phyloP scores from a whole-genome alignment of 179 eudicot genomes.

The Beta macrorhiza region DNA sequence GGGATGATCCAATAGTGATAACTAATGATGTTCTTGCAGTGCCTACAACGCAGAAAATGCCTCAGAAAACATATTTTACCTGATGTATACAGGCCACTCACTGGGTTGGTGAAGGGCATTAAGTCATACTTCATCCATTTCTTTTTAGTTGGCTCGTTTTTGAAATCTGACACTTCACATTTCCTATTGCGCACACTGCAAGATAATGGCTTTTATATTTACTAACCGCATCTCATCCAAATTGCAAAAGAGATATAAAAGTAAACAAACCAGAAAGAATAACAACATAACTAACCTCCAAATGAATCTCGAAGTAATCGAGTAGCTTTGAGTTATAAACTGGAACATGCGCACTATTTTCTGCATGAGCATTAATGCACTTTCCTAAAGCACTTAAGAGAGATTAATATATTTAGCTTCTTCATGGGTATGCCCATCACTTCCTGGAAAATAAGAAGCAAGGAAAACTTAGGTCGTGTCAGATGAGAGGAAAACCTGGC shows the following conservation, averaged over 20 bases:
- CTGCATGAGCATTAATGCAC: conserved; percentile 95
- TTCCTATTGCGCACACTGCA: neutral
- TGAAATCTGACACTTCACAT: too few relatives aligned
- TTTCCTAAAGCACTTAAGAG: conserved; percentile 91
- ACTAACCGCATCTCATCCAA: neutral
- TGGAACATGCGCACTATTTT: conserved; percentile 87
- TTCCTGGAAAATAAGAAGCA: conserved; percentile 47
- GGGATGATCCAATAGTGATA: conserved; percentile 89
- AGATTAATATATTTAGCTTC: conserved; percentile 96
- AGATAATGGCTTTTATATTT: neutral
- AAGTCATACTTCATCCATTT: neutral
- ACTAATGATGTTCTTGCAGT: conserved; percentile 87
- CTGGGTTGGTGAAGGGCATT: neutral
- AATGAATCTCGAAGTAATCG: conserved; percentile 94
- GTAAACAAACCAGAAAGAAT: neutral
- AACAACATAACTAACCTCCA: conserved; percentile 59
- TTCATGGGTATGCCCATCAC: conserved; percentile 92
- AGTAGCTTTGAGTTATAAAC: conserved; percentile 95
- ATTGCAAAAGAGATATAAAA: conserved; percentile 1
- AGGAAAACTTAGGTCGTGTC: neutral
- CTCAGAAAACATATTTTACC: conserved; percentile 10
- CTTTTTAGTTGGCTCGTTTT: too few relatives aligned
- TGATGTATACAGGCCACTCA: neutral
- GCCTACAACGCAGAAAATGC: conserved; percentile 43
- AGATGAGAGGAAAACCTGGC: conserved; percentile 3